Percentiles rank a stretch among this genome's conserved stretches.
Evolutionary conservation across 176 grass and related monocot species (phyloP).

Genomic region (Aechmea fasciata): DNA sequence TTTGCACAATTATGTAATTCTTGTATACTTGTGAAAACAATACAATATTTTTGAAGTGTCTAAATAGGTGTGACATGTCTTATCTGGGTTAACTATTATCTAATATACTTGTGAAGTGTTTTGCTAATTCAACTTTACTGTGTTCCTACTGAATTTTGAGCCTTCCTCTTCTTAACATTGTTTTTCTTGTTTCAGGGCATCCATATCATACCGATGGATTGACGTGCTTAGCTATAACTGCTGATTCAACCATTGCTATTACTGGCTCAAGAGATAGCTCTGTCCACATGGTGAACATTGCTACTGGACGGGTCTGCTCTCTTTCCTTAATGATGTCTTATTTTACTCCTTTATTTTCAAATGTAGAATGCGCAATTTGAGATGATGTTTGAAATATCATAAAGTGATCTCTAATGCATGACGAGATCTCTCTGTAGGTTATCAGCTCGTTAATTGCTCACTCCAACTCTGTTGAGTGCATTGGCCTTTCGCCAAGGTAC

Average conservation of each 20-base stretch:
- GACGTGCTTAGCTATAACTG: slow-evolving; percentile 66
- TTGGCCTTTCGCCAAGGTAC: slow-evolving; percentile 62
- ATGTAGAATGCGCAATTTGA: not conserved
- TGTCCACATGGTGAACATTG: slow-evolving; percentile 69
- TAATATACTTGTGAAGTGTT: no score
- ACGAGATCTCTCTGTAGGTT: slow-evolving; percentile 31
- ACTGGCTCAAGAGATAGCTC: slow-evolving; percentile 72
- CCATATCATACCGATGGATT: slow-evolving; percentile 80
- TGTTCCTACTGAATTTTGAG: not conserved
- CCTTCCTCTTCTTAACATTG: slow-evolving; percentile 7
- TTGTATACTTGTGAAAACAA: no score
- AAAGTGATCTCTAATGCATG: not conserved
- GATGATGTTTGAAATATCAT: not conserved
- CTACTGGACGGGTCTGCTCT: slow-evolving; percentile 47
- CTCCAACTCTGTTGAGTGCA: slow-evolving; percentile 53
- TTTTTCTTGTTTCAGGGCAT: slow-evolving; percentile 36
- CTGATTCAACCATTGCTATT: slow-evolving; percentile 58
- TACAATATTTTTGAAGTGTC: no score
- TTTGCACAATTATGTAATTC: no score
- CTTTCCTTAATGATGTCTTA: slow-evolving; percentile 12
- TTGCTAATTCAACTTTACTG: not conserved
- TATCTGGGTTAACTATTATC: no score
- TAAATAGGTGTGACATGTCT: no score
- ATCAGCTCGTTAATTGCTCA: slow-evolving; percentile 48
- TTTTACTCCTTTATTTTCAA: not conserved